Conservation (phyloP, 2,329 filamentous ascomycete genomes). For the Phoma herbarum region DNA sequence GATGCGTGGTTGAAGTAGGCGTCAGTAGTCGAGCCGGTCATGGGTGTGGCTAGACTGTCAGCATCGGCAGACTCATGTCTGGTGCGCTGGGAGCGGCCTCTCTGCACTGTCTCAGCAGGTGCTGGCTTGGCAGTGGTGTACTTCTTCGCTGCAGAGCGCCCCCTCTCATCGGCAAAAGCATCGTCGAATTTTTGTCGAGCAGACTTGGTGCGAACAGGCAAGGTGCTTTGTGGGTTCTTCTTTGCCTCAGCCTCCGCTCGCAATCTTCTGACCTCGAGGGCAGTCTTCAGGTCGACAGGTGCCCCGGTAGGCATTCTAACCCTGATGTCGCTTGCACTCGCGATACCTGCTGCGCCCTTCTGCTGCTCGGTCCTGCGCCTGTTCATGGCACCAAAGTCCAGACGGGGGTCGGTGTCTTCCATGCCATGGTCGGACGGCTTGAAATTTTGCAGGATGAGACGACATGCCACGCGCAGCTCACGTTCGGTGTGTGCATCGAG, state of each 20-base stretch:
- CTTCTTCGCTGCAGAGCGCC: constrained; percentile 34
- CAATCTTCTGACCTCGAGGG: constrained; percentile 36
- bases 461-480: constrained; percentile 58
- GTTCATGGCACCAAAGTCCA: constrained; percentile 45
- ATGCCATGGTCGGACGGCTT: constrained; percentile 52
- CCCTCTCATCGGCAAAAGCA: constrained; percentile 30
- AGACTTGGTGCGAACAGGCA: constrained; percentile 44
- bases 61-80: constrained; percentile 29
- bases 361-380: constrained; percentile 25
- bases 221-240: constrained; percentile 30
- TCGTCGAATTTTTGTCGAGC: constrained; percentile 44
- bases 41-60: constrained; percentile 53
- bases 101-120: constrained; percentile 24
- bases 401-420: constrained; percentile 48
- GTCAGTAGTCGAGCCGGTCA: constrained; percentile 55
- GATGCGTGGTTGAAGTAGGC: constrained; percentile 49
- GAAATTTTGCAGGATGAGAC: constrained; percentile 54
- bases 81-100: constrained; percentile 15
- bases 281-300: constrained; percentile 39
- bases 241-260: constrained; percentile 35
- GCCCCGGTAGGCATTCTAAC: constrained; percentile 43
- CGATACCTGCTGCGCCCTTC: constrained; percentile 26
- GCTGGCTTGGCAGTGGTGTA: constrained; percentile 30
- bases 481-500: constrained; percentile 54
- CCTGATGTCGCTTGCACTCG: constrained; percentile 29